These are phyloP conservation scores for Penicillium coffeae DNA, from an alignment of 495 filamentous ascomycete genomes.

Conservation along the genomic window DNA sequence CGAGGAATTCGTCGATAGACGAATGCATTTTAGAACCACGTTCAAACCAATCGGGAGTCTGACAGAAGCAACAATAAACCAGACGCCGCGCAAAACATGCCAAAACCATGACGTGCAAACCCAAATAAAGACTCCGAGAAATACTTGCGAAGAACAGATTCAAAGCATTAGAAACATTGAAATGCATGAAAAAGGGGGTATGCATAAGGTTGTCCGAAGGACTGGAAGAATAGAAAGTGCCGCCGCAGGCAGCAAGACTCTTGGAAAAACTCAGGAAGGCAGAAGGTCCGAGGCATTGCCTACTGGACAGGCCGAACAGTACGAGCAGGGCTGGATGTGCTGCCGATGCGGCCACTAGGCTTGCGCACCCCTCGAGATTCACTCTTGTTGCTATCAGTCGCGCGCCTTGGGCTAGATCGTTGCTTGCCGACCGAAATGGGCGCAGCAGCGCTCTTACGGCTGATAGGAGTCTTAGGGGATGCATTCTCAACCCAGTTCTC, in stretches of 20 bases:
- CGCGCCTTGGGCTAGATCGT: constrained; percentile 61
- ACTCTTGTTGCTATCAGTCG: constrained; percentile 47
- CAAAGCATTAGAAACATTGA: constrained; percentile 23
- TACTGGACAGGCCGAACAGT: constrained; percentile 19
- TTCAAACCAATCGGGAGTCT: constrained; percentile 3
- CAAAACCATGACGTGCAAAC: constrained; percentile 14
- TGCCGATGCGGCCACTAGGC: constrained; percentile 88
- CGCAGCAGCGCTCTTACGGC: constrained; percentile 59
- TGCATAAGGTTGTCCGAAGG: constrained; percentile 18
- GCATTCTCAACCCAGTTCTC: constrained; percentile 44
- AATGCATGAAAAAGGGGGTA: constrained; percentile 25
- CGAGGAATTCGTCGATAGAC: constrained; percentile 1
- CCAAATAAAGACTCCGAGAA: constrained; percentile 6
- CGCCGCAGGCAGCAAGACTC: constrained; percentile 4
- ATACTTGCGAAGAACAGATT: constrained; percentile 4
- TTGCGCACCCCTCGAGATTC: constrained; percentile 74
- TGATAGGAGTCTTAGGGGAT: constrained; percentile 62
- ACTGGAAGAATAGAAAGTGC: constrained; percentile 21
- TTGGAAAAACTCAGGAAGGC: neutral
- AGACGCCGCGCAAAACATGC: constrained; percentile 23
- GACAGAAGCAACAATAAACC: constrained; percentile 13
- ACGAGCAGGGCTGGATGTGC: constrained; percentile 40
- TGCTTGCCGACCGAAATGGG: constrained; percentile 70
- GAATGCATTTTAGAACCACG: too few species aligned
- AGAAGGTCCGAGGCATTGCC: neutral